A percentile compares a stretch with the other conserved stretches of the same genome.
Conservation (phyloP, 768 basidiomycete species). For the Lentinula sp. region DNA sequence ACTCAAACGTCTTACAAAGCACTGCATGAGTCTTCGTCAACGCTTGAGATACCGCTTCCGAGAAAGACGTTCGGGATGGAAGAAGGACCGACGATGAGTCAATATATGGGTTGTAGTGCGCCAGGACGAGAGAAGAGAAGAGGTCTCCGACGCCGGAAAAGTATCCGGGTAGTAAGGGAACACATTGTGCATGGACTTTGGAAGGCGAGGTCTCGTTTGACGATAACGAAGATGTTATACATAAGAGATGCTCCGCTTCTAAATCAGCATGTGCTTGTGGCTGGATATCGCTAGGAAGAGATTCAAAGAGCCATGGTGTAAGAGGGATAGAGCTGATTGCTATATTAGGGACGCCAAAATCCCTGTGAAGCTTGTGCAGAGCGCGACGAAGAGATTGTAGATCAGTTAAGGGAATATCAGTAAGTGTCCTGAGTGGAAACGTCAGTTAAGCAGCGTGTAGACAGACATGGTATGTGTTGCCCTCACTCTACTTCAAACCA, state of each 20-base stretch:
- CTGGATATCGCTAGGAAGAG: slow-evolving; percentile 42
- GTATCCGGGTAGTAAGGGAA: slow-evolving; percentile 83
- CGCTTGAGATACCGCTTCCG: slow-evolving; percentile 60
- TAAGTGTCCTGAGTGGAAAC: slow-evolving; percentile 55
- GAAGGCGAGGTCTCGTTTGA: slow-evolving; percentile 23
- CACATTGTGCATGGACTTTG: slow-evolving; percentile 59
- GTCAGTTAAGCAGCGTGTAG: background rate
- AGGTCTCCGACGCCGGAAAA: slow-evolving; percentile 97
- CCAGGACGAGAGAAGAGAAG: slow-evolving; percentile 88
- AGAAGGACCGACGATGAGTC: background rate
- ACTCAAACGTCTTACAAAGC: slow-evolving; percentile 52
- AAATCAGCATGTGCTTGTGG: slow-evolving; percentile 23
- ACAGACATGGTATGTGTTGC: background rate
- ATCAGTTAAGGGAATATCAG: slow-evolving; percentile 64
- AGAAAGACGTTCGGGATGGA: slow-evolving; percentile 32
- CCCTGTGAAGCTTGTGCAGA: slow-evolving; percentile 67
- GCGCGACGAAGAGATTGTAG: slow-evolving; percentile 60
- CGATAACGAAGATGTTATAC: slow-evolving; percentile 62
- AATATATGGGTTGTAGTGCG: slow-evolving; percentile 49
- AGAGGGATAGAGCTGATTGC: slow-evolving; percentile 89
- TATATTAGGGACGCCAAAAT: slow-evolving; percentile 75
- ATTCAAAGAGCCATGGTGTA: slow-evolving; percentile 48
- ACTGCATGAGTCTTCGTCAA: slow-evolving; percentile 74
- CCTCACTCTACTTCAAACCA: slow-evolving; percentile 96
- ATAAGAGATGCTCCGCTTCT: slow-evolving; percentile 57